Conservation (phyloP, 129 eudicot genomes). For the Flaveria robusta region DNA sequence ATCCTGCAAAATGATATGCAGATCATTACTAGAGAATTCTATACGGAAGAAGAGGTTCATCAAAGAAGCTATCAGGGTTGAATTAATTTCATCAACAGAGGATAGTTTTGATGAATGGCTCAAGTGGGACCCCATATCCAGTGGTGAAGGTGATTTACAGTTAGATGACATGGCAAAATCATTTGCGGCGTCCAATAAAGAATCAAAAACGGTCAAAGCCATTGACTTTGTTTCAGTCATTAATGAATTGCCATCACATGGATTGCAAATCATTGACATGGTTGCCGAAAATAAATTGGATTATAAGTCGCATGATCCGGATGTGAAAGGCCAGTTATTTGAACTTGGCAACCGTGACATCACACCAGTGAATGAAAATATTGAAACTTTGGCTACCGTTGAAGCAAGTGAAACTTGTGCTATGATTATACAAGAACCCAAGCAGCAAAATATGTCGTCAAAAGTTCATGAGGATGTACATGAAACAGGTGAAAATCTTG, state of each 20-base stretch:
- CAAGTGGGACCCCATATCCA: conserved; percentile 92
- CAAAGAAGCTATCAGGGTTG: conserved; percentile 82
- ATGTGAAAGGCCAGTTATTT: conserved; percentile 28
- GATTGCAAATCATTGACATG: conserved; percentile 55
- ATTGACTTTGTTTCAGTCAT: conserved; percentile 54
- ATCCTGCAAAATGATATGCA: conserved; percentile 33
- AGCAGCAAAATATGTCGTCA: conserved; percentile 12
- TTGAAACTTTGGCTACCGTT: conserved; percentile 20
- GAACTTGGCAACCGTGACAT: conserved; percentile 16
- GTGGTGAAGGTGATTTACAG: conserved; percentile 87
- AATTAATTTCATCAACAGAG: conserved; percentile 49
- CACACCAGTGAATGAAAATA: conserved; percentile 17
- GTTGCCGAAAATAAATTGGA: conserved; percentile 33
- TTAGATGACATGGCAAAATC: conserved; percentile 82
- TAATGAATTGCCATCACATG: conserved; percentile 60
- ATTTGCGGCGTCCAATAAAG: conserved; percentile 49
- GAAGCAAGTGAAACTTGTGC: conserved; percentile 23
- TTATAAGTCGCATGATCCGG: conserved; percentile 24
- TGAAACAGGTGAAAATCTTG: conserved; percentile 21
- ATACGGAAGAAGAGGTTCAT: conserved; percentile 64
- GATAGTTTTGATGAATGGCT: conserved; percentile 64
- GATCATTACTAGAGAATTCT: conserved; percentile 67
- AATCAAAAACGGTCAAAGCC: conserved; percentile 45
- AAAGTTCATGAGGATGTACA: conserved; percentile 7
- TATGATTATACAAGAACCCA: conserved; percentile 32